Conservation (phyloP, 176 grass and related monocot species). For the Bolboschoenus planiculmis region DNA sequence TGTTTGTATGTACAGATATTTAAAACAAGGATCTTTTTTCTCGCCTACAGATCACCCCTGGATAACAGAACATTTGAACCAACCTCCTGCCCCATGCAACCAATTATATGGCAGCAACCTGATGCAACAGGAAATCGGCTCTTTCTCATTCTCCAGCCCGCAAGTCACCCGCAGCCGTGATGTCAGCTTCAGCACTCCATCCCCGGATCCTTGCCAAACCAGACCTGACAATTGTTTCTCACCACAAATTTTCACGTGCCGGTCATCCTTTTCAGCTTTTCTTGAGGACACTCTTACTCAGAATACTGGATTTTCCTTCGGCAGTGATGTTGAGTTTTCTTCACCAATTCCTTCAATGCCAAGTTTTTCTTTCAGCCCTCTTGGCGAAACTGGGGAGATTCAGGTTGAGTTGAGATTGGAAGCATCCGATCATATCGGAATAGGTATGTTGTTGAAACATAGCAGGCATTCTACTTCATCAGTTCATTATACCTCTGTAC, state of each 20-base stretch:
- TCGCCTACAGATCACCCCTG: conserved; percentile 60
- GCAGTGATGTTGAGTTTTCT: conserved; percentile 11
- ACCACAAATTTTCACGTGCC: conserved; percentile 42
- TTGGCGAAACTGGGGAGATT: background rate
- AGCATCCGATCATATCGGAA: background rate
- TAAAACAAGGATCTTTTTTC: background rate
- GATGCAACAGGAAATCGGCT: conserved; percentile 27
- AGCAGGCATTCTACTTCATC: background rate
- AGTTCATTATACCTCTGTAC: background rate
- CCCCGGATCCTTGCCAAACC: conserved; percentile 26
- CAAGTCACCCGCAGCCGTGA: conserved; percentile 47
- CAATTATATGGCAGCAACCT: conserved; percentile 26
- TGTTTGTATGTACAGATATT: background rate
- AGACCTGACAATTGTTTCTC: conserved; percentile 34
- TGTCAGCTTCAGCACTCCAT: conserved; percentile 55
- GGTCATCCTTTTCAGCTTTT: conserved; percentile 55
- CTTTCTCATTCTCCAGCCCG: conserved; percentile 50
- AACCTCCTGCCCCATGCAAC: conserved; percentile 35
- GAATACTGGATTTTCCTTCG: conserved; percentile 48
- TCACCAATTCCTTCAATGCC: conserved; percentile 36
- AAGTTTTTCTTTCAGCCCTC: conserved; percentile 58
- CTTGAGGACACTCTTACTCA: background rate
- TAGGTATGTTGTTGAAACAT: background rate
- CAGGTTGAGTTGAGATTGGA: background rate
- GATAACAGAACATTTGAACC: conserved; percentile 51